Base-by-base conservation (phyloP, 495 filamentous ascomycete species). In the Tuber brumale region DNA sequence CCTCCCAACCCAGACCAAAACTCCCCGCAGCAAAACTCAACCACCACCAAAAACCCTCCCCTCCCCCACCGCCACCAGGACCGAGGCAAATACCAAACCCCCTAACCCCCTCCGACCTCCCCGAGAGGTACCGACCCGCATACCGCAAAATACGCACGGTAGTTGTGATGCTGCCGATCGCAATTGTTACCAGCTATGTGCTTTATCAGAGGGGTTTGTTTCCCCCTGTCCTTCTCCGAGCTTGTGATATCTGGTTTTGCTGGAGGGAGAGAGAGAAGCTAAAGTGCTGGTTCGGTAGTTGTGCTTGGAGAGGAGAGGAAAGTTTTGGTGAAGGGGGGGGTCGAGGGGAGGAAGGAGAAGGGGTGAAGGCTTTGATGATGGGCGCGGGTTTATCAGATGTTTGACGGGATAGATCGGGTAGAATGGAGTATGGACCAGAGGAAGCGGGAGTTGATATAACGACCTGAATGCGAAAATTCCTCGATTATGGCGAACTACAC, bases 101-200 rank as follows among this genome's bases (percentile, higher is more conserved):
- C 86, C 86, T 73, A 74, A 82, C 16, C 85, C 86, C 35, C 87
- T 86, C 76, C 84, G 85, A 76, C 46, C 46, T 83, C 2, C 82
- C 82, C 18, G 61, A 61, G 6, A 84, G 81, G 70, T 84, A 84
- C 72, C 84, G 80, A 61, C 73, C 81, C 39, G 74, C 83, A 0
- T 41, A 42, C 35, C 35, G 51, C n/a, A 85, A 84, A 70, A 75
- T 85, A 37, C 75, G 79, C 18, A 75, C 71, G 27, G 70, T 82
- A 42, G 84, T 85, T 19, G 82, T 85, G 42, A 84, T 84, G 19
- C 74, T 85, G 2, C 84, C 84, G 39, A 83, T 85, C 44, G 82
- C 71, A 19, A 81, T 85, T 70, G 83, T 85, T 35, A 85, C 84
- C 7, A 81, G 77, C 19, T 84, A 77, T 48, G 74, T 85, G 39